These are phyloP conservation scores for Pestalotiopsis sp. DNA, from an alignment of 2,329 filamentous ascomycete species.

Conservation along the genomic window DNA sequence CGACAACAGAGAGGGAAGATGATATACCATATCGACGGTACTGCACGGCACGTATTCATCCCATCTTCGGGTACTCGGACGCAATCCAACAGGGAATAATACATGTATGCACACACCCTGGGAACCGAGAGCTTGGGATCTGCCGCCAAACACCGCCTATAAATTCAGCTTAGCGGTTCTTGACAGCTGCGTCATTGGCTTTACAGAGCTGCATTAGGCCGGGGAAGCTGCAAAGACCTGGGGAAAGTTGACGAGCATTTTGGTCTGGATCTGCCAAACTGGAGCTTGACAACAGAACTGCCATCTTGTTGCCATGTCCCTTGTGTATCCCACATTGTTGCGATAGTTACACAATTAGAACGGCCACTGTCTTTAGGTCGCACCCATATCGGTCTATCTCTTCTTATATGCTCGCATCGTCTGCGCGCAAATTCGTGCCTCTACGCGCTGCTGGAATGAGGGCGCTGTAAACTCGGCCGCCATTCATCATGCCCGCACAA, in stretches of 20 bases:
- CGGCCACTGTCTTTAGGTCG: neutral
- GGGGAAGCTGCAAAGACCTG: slow-evolving; percentile 4
- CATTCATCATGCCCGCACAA: neutral
- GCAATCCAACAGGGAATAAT: neutral
- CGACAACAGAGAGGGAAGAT: too few relatives aligned
- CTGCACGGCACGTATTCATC: neutral
- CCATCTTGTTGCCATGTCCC: neutral
- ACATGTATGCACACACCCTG: neutral
- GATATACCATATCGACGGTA: too few relatives aligned
- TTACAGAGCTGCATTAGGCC: slow-evolving; percentile 10
- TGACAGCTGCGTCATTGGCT: slow-evolving; percentile 25
- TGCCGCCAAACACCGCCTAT: slow-evolving; percentile 24
- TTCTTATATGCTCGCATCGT: neutral
- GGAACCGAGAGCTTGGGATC: slow-evolving; percentile 15
- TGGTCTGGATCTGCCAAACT: neutral
- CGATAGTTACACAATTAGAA: neutral
- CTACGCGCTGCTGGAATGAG: neutral
- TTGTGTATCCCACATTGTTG: neutral
- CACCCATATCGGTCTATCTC: neutral
- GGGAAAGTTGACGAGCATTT: slow-evolving; percentile 3
- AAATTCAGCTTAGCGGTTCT: slow-evolving; percentile 19
- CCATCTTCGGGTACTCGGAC: neutral
- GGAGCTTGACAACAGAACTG: neutral
- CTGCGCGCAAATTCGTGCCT: neutral
- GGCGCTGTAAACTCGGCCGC: neutral